Evolutionary conservation across 2,329 filamentous ascomycete species (phyloP), one percentile per base, ranked within the genome.

Genomic region (Fusarium drepaniforme): DNA sequence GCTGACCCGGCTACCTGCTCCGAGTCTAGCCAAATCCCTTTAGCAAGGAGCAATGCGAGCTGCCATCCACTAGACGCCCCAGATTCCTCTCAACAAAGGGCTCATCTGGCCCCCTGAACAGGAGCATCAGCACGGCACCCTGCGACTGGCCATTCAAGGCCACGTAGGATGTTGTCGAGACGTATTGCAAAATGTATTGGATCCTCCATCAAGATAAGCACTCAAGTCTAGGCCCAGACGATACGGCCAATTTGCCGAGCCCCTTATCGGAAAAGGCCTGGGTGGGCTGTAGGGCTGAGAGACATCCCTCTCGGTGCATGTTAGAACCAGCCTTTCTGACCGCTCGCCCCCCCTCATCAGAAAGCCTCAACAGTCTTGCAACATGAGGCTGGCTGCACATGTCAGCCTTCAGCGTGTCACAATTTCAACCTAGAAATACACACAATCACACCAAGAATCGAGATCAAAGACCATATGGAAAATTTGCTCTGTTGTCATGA

Each of bases 231-330:
- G 62, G 44, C 28, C 40, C 35, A 16, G n/a, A 40, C 12, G 23
- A 9, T 11, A 35, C 18, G 23, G 21, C 15, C 35, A 38, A 59
- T 21, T 35, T 57, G 21, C 62, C 57, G 60, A 37, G 28, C 49
- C 38, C 21, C 65, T 71, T 59, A 66, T 60, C 49, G 42, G 25
- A 38, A 53, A 63, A 56, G 61, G 46, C 51, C 18, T 56, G 66
- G 35, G 49, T 66, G 66, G 74, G 70, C 73, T 71, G 62, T 78
- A 78, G 75, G 76, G 76, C 76, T 78, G 76, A 77, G 65, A 57
- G 37, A 40, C 51, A 51, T 53, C 33, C 38, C 38, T 53, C 30
- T 33, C 64, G 69, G 66, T 63, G 69, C 66, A 51, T 68, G 49
- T 64, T 67, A 58, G 42, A 71, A 61, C 66, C 56, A 51, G 49